Evolutionary conservation across 2,329 filamentous ascomycete genomes (phyloP), one percentile per base, ranked within the genome.

Genomic region (Claviceps cyperi): DNA sequence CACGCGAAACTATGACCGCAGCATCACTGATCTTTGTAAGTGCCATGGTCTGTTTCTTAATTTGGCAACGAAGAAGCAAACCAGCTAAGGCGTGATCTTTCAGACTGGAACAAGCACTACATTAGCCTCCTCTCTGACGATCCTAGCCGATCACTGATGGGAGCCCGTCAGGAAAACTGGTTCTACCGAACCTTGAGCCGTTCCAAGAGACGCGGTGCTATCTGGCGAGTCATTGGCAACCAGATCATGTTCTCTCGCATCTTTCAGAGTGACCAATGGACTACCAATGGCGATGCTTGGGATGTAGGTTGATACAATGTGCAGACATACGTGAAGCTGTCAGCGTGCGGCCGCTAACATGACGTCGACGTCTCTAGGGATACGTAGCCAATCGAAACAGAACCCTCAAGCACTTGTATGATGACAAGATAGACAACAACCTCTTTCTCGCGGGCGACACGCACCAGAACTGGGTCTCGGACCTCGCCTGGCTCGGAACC

Each of bases 81-180:
- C 19, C 53, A 53, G 55, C 55, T 52, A 43, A 50, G 6, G 14
- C 8, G 14, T 36, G 3, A 3, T 32, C 43, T 13, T 17, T 17
- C 43, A 59, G 59, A 51, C 54, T 77, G 75, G 72, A 84, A 84
- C 59, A 74, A 72, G 1, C 69, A 77, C 43, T 84, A 84, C 59
- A 68, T 83, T 43, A 70, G 77, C 52, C 57, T 68, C 2, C 82
- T 87, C 52, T 59, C 77, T 17, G 76, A 86, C 55, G 82, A 88
- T 50, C 77, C 81, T 2, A 75, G 78, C 5, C 76, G 84, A 4
- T 77, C 75, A 0, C 66, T 89, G 55, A 87, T 89, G 83, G 84
- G 84, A 2, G 70, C 74, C 1, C 75, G 76, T 11, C 84, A 89
- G 60, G 85, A 89, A 63, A 76, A 78, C 56, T 89, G 85, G 85